phyloP scores from a whole-genome alignment of 2,329 filamentous ascomycete species.

The Elsinoe arachidis region DNA sequence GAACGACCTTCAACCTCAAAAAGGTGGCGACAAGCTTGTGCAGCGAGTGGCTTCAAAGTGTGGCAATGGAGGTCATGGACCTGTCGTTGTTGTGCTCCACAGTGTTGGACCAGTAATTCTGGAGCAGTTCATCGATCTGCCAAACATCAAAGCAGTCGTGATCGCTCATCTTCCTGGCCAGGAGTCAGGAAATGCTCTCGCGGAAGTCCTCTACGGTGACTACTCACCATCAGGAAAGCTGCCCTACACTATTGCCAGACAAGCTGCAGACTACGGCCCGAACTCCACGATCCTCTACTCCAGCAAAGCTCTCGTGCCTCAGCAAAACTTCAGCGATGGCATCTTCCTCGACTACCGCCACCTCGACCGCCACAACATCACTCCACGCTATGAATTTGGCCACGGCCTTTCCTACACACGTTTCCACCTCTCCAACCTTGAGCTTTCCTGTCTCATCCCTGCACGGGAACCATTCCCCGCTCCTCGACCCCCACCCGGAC shows the following conservation, averaged over 20 bases:
- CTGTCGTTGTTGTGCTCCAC: conserved; percentile 77
- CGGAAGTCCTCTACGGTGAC: conserved; percentile 70
- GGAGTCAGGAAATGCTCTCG: conserved; percentile 74
- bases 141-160: conserved; percentile 62
- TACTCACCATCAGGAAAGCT: conserved; percentile 72
- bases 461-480: conserved; percentile 33
- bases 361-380: conserved; percentile 68
- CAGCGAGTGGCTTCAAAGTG: conserved; percentile 59
- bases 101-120: conserved; percentile 74
- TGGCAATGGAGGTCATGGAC: conserved; percentile 50
- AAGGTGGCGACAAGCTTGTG: conserved; percentile 68
- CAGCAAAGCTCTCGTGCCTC: conserved; percentile 61
- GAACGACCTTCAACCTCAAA: conserved; percentile 66
- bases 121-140: conserved; percentile 64
- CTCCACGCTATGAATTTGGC: conserved; percentile 77
- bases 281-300: conserved; percentile 57
- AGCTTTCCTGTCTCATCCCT: background rate
- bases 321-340: conserved; percentile 76
- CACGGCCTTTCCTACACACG: conserved; percentile 75
- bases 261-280: conserved; percentile 59
- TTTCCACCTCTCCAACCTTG: conserved; percentile 13
- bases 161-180: conserved; percentile 81
- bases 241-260: conserved; percentile 77
- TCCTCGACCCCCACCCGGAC: conserved; percentile 34
- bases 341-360: conserved; percentile 84